phyloP scores from a whole-genome alignment of 495 filamentous ascomycete species.

The Lophiotrema nucula region DNA sequence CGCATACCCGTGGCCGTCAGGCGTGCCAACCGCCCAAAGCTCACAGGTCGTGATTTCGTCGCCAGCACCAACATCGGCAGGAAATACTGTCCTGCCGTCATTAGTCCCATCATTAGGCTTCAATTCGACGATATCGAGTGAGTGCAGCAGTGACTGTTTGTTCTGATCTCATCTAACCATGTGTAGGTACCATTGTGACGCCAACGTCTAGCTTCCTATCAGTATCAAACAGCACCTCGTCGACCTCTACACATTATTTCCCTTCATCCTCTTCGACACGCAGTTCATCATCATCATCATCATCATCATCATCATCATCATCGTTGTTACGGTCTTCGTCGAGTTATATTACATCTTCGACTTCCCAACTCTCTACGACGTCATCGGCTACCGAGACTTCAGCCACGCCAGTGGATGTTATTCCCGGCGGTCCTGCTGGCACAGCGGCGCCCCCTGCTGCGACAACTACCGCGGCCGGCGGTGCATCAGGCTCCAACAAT shows the following conservation, averaged over 20 bases:
- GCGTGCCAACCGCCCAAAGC: neutral
- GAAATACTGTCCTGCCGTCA: neutral
- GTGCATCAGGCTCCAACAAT: neutral
- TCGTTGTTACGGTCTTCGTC: conserved; percentile 1
- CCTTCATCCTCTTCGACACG: neutral
- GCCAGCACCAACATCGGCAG: neutral
- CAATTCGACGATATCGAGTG: conserved; percentile 11
- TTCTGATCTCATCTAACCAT: neutral
- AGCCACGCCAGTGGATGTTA: neutral
- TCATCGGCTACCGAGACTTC: neutral
- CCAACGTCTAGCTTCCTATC: neutral
- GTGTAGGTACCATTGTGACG: neutral
- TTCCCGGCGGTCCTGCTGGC: conserved; percentile 1
- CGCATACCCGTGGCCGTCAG: conserved; percentile 28
- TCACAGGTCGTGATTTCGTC: neutral
- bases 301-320: neutral
- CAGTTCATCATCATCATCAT: neutral
- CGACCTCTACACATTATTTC: neutral
- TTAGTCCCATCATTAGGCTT: neutral
- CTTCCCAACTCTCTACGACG: neutral
- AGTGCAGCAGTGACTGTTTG: neutral
- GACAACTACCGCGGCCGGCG: conserved; percentile 1
- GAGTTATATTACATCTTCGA: neutral
- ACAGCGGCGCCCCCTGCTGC: neutral
- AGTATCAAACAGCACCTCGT: conserved; percentile 6